These are phyloP conservation scores for Fusarium buharicum DNA, from an alignment of 2,329 filamentous ascomycete species.

Conservation along the genomic window DNA sequence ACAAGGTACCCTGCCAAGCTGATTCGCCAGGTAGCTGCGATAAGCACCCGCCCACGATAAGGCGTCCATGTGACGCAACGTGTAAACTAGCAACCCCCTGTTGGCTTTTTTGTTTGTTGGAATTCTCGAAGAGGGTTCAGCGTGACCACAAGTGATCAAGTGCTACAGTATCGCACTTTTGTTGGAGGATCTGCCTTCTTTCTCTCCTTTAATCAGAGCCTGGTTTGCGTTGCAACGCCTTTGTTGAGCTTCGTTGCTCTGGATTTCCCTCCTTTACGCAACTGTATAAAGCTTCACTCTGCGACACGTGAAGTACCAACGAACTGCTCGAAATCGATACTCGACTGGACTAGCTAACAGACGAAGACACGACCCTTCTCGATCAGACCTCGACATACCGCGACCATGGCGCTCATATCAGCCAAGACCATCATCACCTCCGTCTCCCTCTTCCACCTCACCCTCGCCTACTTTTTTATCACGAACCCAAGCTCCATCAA, in stretches of 20 bases:
- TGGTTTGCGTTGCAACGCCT: neutral
- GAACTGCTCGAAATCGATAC: neutral
- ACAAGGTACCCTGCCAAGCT: slow-evolving; percentile 16
- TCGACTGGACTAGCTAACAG: neutral
- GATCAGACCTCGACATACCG: neutral
- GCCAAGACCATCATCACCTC: slow-evolving; percentile 83
- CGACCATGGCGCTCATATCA: slow-evolving; percentile 81
- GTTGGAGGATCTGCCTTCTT: neutral
- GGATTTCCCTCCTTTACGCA: neutral
- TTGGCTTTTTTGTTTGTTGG: neutral
- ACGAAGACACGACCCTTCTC: neutral
- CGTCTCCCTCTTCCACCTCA: slow-evolving; percentile 85
- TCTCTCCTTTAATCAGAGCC: neutral
- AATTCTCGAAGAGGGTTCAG: slow-evolving; percentile 21
- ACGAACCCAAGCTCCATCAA: slow-evolving; percentile 76
- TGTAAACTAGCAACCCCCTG: slow-evolving; percentile 22
- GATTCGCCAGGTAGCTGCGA: slow-evolving; percentile 16
- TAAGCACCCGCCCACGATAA: slow-evolving; percentile 15
- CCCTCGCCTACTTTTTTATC: slow-evolving; percentile 85
- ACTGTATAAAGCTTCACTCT: neutral
- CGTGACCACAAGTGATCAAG: slow-evolving; percentile 33
- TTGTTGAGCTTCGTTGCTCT: neutral
- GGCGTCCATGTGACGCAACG: slow-evolving; percentile 36
- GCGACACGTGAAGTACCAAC: slow-evolving; percentile 4
- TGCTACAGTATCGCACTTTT: neutral